Evolutionary conservation across 805 yeast genomes (phyloP).

Genomic region (Monosporozyma aquatica): DNA sequence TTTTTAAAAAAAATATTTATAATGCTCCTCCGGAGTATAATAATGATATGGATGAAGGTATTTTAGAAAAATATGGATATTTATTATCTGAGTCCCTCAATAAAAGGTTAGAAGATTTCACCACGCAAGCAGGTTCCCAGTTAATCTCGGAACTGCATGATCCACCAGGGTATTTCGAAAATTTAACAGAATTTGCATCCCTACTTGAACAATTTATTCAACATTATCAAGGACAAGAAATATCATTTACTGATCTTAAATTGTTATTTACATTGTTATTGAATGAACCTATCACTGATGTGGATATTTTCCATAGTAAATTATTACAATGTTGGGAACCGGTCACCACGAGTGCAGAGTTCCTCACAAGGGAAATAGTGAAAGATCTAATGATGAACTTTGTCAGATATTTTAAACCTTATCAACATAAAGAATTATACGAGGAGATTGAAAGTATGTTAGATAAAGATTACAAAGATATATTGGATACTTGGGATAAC

Average conservation of each 20-base stretch:
- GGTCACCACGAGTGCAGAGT: conserved; percentile 12
- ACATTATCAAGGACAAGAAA: conserved; percentile 17
- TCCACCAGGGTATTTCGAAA: conserved; percentile 10
- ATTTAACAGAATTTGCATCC: conserved; percentile 20
- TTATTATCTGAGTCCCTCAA: conserved; percentile 21
- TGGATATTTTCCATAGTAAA: conserved; percentile 20
- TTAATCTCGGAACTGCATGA: conserved; percentile 12
- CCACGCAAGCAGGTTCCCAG: conserved; percentile 1
- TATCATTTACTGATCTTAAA: conserved; percentile 14
- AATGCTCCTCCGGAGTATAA: neutral
- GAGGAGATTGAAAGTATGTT: conserved; percentile 7
- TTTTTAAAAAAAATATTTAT: neutral
- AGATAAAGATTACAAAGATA: conserved; percentile 9
- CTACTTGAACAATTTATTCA: conserved; percentile 21
- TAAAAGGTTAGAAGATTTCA: conserved; percentile 7
- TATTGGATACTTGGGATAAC: conserved; percentile 24
- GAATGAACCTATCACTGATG: conserved; percentile 12
- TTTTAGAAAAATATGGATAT: conserved; percentile 24
- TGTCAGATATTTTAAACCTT: conserved; percentile 10
- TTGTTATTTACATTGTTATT: conserved; percentile 11
- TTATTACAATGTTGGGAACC: conserved; percentile 26
- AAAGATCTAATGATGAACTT: conserved; percentile 14
- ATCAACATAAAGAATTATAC: conserved; percentile 6
- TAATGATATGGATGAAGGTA: conserved; percentile 8
- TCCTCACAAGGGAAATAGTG: conserved; percentile 13